phyloP scores from a whole-genome alignment of 2,329 filamentous ascomycete species.

The Cercospora canescens region DNA sequence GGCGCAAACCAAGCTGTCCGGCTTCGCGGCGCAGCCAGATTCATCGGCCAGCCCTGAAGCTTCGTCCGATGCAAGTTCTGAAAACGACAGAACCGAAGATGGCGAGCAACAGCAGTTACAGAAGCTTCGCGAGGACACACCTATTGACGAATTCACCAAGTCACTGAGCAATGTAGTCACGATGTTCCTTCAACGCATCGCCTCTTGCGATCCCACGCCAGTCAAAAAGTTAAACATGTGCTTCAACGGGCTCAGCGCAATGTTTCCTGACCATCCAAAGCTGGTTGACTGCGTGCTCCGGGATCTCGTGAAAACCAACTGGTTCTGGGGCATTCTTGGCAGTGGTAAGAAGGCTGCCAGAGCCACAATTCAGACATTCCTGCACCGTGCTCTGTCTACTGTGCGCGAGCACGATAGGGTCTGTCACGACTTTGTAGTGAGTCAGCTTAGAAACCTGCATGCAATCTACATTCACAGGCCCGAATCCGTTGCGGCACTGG shows the following conservation, averaged over 20 bases:
- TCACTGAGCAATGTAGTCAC: conserved; percentile 8
- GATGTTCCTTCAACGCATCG: conserved; percentile 18
- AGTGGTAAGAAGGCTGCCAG: conserved; percentile 17
- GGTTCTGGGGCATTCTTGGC: conserved; percentile 15
- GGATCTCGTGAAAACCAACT: conserved; percentile 7
- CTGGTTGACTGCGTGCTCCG: conserved; percentile 9
- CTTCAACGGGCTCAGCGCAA: conserved; percentile 2
- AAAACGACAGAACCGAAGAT: conserved; percentile 1
- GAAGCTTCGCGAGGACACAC: not conserved
- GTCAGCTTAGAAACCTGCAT: conserved; percentile 17
- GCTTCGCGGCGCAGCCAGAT: conserved; percentile 1
- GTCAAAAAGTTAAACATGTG: conserved; percentile 14
- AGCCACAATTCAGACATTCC: conserved; percentile 6
- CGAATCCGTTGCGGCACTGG: not conserved
- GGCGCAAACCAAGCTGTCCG: not conserved
- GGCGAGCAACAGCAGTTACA: not conserved
- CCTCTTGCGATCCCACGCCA: conserved; percentile 14
- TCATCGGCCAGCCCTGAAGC: not conserved
- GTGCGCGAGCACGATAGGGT: conserved; percentile 17
- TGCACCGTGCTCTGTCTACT: conserved; percentile 15
- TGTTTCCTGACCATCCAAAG: conserved; percentile 10
- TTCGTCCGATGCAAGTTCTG: not conserved
- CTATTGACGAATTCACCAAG: conserved; percentile 1
- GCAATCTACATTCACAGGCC: conserved; percentile 1
- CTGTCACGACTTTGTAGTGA: conserved; percentile 12